These are phyloP conservation scores for Ganoderma resinaceum DNA, from an alignment of 1,284 basidiomycete species.

Conservation along the genomic window DNA sequence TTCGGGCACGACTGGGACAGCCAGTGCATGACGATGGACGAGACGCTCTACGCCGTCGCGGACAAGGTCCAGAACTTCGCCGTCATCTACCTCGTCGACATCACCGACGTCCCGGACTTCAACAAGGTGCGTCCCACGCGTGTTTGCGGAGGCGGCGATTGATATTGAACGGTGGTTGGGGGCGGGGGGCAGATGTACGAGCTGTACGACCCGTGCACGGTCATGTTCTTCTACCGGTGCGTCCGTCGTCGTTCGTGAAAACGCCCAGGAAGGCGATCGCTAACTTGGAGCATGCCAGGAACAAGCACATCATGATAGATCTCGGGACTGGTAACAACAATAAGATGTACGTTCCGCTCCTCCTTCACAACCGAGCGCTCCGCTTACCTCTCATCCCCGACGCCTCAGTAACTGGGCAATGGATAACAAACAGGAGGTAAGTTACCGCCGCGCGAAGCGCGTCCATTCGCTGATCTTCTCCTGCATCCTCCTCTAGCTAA, in stretches of 20 bases:
- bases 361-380: neutral
- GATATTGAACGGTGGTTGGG: neutral
- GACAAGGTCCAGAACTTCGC: slow-evolving; percentile 99
- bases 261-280: neutral
- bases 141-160: neutral
- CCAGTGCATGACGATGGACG: slow-evolving; percentile 99
- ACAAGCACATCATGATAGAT: slow-evolving; percentile 99
- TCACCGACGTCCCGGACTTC: slow-evolving; percentile 98
- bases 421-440: slow-evolving; percentile 95
- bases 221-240: slow-evolving; percentile 98
- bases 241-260: neutral
- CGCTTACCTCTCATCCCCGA: slow-evolving; percentile 13
- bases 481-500: slow-evolving; percentile 64
- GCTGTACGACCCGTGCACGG: slow-evolving; percentile 93
- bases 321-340: slow-evolving; percentile 99
- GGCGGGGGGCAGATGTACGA: slow-evolving; percentile 89
- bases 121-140: slow-evolving; percentile 78
- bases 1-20: slow-evolving; percentile 97
- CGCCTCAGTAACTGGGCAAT: slow-evolving; percentile 90
- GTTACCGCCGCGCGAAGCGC: slow-evolving; percentile 29
- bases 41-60: slow-evolving; percentile 91
- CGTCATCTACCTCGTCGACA: slow-evolving; percentile 95
- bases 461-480: neutral
- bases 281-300: slow-evolving; percentile 57
- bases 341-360: slow-evolving; percentile 80